These are phyloP conservation scores for Alternaria sp. DNA, from an alignment of 2,329 filamentous ascomycete genomes.

Conservation along the genomic window DNA sequence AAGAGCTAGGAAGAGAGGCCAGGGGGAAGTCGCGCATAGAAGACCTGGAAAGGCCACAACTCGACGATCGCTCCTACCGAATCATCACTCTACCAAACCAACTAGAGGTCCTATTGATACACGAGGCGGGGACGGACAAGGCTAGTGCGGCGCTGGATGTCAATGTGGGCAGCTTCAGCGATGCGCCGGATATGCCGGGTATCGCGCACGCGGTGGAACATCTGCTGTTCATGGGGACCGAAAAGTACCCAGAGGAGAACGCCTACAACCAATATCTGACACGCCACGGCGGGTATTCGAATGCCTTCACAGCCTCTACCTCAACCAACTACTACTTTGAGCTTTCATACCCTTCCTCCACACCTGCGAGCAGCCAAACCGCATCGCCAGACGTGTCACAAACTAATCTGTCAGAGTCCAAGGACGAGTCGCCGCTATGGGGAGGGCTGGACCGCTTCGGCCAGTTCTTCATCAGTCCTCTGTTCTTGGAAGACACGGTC, in stretches of 20 bases:
- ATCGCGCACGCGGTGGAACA: constrained; percentile 97
- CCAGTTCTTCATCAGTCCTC: constrained; percentile 88
- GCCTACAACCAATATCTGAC: constrained; percentile 94
- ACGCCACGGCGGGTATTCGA: constrained; percentile 87
- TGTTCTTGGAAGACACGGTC: constrained; percentile 83
- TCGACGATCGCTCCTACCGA: constrained; percentile 86
- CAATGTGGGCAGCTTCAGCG: constrained; percentile 94
- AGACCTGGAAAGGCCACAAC: constrained; percentile 77
- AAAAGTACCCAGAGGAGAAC: constrained; percentile 83
- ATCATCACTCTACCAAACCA: constrained; percentile 85
- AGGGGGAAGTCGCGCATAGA: constrained; percentile 56
- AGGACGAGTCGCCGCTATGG: constrained; percentile 67
- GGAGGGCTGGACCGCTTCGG: constrained; percentile 90
- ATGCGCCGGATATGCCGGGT: constrained; percentile 87
- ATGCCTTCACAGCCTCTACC: constrained; percentile 91
- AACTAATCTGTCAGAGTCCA: constrained; percentile 43
- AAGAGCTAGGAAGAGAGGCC: constrained; percentile 34
- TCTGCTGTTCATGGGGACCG: constrained; percentile 96
- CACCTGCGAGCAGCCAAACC: constrained; percentile 58
- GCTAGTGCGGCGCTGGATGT: constrained; percentile 94
- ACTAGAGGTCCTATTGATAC: constrained; percentile 88
- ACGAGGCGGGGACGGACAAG: constrained; percentile 95
- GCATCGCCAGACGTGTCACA: constrained; percentile 47
- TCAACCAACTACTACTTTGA: constrained; percentile 99
- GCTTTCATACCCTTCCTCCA: constrained; percentile 76